These are phyloP conservation scores for Stachybotrys chlorohalonatus DNA, from an alignment of 2,329 filamentous ascomycete genomes.

Conservation along the genomic window DNA sequence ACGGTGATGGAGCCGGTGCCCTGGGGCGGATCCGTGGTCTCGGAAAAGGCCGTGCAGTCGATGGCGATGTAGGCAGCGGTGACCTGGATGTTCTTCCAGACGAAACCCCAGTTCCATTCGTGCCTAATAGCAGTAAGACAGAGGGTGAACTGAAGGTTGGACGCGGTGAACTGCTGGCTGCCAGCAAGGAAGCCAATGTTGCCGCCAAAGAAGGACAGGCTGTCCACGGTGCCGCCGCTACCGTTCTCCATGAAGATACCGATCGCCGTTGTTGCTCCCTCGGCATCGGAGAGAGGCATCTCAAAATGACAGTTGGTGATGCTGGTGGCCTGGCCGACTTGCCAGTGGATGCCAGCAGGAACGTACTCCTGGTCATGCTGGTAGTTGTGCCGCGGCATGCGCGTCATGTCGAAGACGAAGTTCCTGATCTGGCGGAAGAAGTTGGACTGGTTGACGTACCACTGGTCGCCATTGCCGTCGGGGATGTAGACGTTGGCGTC, in stretches of 20 bases:
- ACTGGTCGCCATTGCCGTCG: conserved; percentile 52
- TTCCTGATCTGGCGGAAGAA: conserved; percentile 54
- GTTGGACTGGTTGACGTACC: conserved; percentile 55
- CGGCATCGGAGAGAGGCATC: conserved; percentile 26
- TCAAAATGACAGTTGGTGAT: conserved; percentile 53
- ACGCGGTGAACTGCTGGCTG: conserved; percentile 58
- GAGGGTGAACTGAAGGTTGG: conserved; percentile 52
- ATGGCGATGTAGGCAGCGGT: conserved; percentile 53
- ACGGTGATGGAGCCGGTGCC: conserved; percentile 61
- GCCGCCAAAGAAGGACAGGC: conserved; percentile 28
- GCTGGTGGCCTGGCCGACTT: conserved; percentile 47
- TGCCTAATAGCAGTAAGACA: conserved; percentile 55
- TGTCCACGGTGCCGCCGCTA: conserved; percentile 50
- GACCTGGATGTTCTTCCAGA: conserved; percentile 47
- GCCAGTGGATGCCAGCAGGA: conserved; percentile 49
- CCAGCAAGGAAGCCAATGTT: conserved; percentile 47
- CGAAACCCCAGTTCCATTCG: conserved; percentile 63
- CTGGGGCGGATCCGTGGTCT: conserved; percentile 28
- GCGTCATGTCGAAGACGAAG: conserved; percentile 46
- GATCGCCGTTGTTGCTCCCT: conserved; percentile 42
- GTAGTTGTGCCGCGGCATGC: conserved; percentile 34
- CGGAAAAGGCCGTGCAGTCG: conserved; percentile 43
- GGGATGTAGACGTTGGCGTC: conserved; percentile 57
- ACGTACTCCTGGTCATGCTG: conserved; percentile 4
- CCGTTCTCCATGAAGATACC: conserved; percentile 53